Percentiles rank a stretch among this genome's conserved stretches.
Conservation (phyloP, 1,284 basidiomycete species). For the Termitomyces sp. region DNA sequence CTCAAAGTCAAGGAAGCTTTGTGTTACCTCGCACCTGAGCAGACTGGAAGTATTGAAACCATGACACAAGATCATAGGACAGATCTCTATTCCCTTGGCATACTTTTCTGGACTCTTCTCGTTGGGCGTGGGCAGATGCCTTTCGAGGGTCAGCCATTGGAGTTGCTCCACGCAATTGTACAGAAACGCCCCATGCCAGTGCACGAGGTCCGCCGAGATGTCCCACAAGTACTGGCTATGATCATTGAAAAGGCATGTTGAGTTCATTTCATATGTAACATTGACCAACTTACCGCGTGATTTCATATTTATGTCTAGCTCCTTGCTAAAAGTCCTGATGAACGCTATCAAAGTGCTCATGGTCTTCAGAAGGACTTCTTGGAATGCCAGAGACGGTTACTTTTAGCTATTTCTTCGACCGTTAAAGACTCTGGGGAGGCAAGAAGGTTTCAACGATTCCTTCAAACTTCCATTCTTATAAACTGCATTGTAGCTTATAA, state of each 20-base stretch:
- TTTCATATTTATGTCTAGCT: constrained; percentile 34
- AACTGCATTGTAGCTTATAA: constrained; percentile 46
- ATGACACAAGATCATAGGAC: constrained; percentile 66
- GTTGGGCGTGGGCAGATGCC: constrained; percentile 66
- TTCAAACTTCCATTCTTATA: constrained; percentile 1
- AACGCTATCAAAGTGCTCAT: constrained; percentile 63
- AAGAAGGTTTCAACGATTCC: constrained; percentile 9
- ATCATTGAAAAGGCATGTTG: constrained; percentile 59
- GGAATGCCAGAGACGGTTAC: constrained; percentile 58
- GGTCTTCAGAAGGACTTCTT: constrained; percentile 62
- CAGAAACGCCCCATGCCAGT: constrained; percentile 69
- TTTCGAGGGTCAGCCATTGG: constrained; percentile 64
- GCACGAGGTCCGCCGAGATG: constrained; percentile 66
- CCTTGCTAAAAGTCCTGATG: constrained; percentile 58
- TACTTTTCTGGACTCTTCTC: constrained; percentile 65
- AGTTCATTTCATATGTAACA: neutral
- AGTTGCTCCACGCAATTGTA: constrained; percentile 63
- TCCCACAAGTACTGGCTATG: constrained; percentile 63
- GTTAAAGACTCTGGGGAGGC: constrained; percentile 57
- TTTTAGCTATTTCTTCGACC: constrained; percentile 51
- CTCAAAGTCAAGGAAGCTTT: constrained; percentile 67
- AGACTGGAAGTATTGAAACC: constrained; percentile 66
- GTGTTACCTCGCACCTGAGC: constrained; percentile 69
- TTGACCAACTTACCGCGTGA: constrained; percentile 6
- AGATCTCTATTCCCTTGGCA: constrained; percentile 65